A percentile compares a stretch with the other conserved stretches of the same genome.
These are phyloP conservation scores for Kernera saxatilis DNA, from an alignment of 345 rosid genomes.

Conservation along the genomic window DNA sequence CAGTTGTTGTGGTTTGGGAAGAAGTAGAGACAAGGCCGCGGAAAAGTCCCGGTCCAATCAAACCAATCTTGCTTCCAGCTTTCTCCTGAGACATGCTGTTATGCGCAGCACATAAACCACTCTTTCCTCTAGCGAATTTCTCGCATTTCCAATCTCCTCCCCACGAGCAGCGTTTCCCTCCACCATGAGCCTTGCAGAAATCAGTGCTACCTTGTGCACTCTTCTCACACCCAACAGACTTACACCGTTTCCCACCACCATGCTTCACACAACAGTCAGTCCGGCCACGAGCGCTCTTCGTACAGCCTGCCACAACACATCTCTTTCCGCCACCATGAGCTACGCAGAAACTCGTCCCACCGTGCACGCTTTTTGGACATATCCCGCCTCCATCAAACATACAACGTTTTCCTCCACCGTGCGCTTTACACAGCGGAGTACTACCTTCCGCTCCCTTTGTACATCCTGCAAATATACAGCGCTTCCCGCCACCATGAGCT, in stretches of 20 bases:
- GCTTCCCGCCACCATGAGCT: constrained; percentile 96
- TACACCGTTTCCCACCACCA: constrained; percentile 92
- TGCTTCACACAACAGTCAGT: constrained; percentile 93
- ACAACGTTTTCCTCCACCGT: constrained; percentile 97
- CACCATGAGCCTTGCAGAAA: constrained; percentile 96
- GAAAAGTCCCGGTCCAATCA: constrained; percentile 78
- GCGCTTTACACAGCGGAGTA: constrained; percentile 92
- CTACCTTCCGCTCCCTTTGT: constrained; percentile 95
- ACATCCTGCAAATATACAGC: constrained; percentile 90
- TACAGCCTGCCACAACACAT: constrained; percentile 78
- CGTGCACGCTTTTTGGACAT: constrained; percentile 94
- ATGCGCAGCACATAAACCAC: constrained; percentile 92
- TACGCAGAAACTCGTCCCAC: constrained; percentile 90
- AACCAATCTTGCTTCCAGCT: constrained; percentile 43
- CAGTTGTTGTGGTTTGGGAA: constrained; percentile 45
- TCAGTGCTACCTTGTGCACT: constrained; percentile 98
- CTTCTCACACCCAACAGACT: constrained; percentile 60
- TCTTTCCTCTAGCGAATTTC: constrained; percentile 93
- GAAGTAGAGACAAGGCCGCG: constrained; percentile 73
- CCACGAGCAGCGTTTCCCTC: constrained; percentile 87
- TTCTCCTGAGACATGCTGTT: constrained; percentile 57
- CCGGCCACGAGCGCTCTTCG: constrained; percentile 93
- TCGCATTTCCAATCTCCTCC: constrained; percentile 68
- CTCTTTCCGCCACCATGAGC: constrained; percentile 98
- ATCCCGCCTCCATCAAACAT: constrained; percentile 89